phyloP scores from a whole-genome alignment of 1,139 yeast species.

The Suhomyces kunorum region DNA sequence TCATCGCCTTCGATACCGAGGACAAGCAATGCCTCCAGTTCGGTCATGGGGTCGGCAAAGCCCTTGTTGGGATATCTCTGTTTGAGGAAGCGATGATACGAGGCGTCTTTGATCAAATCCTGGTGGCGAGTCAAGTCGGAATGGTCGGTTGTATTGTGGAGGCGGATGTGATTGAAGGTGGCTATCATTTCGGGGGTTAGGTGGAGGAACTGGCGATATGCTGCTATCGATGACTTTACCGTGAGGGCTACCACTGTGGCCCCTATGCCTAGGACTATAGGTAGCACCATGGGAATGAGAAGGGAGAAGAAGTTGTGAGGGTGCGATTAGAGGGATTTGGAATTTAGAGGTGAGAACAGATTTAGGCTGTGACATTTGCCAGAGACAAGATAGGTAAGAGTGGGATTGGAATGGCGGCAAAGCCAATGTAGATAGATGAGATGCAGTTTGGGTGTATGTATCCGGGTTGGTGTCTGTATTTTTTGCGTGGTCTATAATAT shows the following conservation, averaged over 20 bases:
- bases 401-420: too few species aligned
- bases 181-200: slow-evolving; percentile 62
- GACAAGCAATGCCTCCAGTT: slow-evolving; percentile 57
- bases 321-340: too few species aligned
- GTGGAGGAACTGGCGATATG: slow-evolving; percentile 42
- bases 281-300: slow-evolving; percentile 42
- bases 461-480: too few species aligned
- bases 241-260: slow-evolving; percentile 56
- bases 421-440: too few species aligned
- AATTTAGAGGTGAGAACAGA: too few species aligned
- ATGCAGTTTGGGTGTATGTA: too few species aligned
- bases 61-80: slow-evolving; percentile 47
- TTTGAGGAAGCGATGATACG: slow-evolving; percentile 26
- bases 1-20: slow-evolving; percentile 57
- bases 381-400: too few species aligned
- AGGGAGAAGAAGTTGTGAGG: background rate
- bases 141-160: slow-evolving; percentile 16
- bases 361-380: too few species aligned
- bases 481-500: too few species aligned
- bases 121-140: slow-evolving; percentile 16
- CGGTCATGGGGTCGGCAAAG: slow-evolving; percentile 55
- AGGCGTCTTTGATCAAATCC: slow-evolving; percentile 18
- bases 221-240: slow-evolving; percentile 49
- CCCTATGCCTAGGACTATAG: slow-evolving; percentile 59
- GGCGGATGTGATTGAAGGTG: slow-evolving; percentile 45